phyloP scores from a whole-genome alignment of 129 eudicot genomes.

The Saposhnikovia divaricata region DNA sequence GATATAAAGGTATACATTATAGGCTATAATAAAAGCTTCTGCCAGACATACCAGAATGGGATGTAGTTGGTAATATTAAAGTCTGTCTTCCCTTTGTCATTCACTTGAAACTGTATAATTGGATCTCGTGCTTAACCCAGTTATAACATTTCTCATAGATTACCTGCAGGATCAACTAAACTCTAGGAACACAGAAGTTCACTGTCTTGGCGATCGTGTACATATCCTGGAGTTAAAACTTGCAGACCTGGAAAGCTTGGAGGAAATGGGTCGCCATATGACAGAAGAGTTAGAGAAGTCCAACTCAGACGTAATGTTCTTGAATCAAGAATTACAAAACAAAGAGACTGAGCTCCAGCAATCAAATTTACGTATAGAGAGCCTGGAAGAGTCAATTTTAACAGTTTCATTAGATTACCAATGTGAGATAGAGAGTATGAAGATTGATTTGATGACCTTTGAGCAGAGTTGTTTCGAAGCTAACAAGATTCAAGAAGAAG shows the following conservation, averaged over 20 bases:
- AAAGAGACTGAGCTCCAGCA: slow-evolving; percentile 48
- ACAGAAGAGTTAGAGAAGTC: slow-evolving; percentile 46
- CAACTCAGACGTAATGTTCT: slow-evolving; percentile 33
- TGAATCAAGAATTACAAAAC: slow-evolving; percentile 46
- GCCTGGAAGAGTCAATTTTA: slow-evolving; percentile 62
- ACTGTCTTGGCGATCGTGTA: slow-evolving; percentile 41
- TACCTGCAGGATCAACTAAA: slow-evolving; percentile 86
- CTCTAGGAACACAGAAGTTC: slow-evolving; percentile 38
- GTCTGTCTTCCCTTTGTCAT: neutral
- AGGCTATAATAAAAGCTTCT: neutral
- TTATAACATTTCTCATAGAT: slow-evolving; percentile 43
- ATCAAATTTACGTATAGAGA: slow-evolving; percentile 38
- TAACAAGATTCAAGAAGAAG: slow-evolving; percentile 49
- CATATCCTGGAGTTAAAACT: slow-evolving; percentile 42
- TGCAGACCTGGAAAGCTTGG: slow-evolving; percentile 34
- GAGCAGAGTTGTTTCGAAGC: slow-evolving; percentile 57
- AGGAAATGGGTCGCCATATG: slow-evolving; percentile 35
- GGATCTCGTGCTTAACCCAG: slow-evolving; percentile 2
- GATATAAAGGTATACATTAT: neutral
- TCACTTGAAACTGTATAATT: neutral
- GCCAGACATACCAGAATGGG: neutral
- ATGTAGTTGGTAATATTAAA: neutral
- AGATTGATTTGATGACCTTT: slow-evolving; percentile 60
- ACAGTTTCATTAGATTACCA: slow-evolving; percentile 61
- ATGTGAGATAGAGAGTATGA: slow-evolving; percentile 88